Evolutionary conservation across 768 basidiomycete species (phyloP).

Genomic region (Suillus bovinus): DNA sequence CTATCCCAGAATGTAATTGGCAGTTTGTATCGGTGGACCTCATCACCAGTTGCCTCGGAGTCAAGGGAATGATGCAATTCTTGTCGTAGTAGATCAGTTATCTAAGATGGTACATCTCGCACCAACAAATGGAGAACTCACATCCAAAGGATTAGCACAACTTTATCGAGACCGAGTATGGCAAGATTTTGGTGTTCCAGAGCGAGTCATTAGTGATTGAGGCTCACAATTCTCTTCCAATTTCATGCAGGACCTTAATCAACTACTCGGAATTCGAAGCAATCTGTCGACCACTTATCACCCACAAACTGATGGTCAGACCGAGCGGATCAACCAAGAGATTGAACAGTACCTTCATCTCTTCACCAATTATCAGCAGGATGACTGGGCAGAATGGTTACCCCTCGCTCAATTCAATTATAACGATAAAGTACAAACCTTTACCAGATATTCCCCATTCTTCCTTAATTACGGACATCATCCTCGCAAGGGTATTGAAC

Average conservation of each 20-base stretch:
- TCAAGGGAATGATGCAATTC: background rate
- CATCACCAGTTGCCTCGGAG: background rate
- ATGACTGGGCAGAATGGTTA: constrained; percentile 38
- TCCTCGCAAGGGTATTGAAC: background rate
- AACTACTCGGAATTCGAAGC: constrained; percentile 32
- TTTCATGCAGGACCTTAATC: constrained; percentile 32
- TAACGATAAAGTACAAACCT: constrained; percentile 31
- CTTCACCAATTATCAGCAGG: constrained; percentile 33
- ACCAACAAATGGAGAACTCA: constrained; percentile 5
- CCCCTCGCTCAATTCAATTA: constrained; percentile 35
- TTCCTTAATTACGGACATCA: background rate
- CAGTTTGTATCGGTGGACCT: constrained; percentile 8
- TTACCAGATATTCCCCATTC: constrained; percentile 18
- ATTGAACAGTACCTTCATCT: constrained; percentile 39
- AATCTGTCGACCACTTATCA: constrained; percentile 43
- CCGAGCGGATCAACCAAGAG: constrained; percentile 32
- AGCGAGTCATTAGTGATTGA: constrained; percentile 26
- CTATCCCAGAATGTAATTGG: background rate
- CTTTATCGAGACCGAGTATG: constrained; percentile 25
- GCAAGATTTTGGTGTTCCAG: constrained; percentile 29
- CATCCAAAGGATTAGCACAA: constrained; percentile 19
- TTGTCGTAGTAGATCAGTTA: constrained; percentile 1
- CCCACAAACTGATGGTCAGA: constrained; percentile 24
- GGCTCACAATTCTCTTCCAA: constrained; percentile 31
- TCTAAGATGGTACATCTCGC: constrained; percentile 8